Conservation (phyloP, 2,329 filamentous ascomycete species). For the Colletotrichum paranaense region DNA sequence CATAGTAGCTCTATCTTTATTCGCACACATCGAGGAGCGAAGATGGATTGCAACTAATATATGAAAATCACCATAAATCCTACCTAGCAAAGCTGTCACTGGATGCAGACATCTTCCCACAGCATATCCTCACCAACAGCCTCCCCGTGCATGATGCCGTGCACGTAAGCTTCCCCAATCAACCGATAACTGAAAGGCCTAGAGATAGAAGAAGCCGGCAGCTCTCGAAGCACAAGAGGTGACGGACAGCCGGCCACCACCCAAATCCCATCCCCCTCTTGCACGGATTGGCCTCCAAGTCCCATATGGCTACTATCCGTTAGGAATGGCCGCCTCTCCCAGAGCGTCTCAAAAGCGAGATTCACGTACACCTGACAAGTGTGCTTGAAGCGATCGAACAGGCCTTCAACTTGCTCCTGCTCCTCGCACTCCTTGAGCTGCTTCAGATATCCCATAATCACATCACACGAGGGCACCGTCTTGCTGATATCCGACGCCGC, state of each 20-base stretch:
- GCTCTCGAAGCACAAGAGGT: conserved; percentile 3
- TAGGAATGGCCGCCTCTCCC: conserved; percentile 21
- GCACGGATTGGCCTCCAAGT: conserved; percentile 12
- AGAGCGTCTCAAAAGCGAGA: conserved; percentile 23
- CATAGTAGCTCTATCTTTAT: too few relatives aligned
- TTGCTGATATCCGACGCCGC: conserved; percentile 14
- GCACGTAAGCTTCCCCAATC: conserved; percentile 17
- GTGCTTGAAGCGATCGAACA: conserved; percentile 16
- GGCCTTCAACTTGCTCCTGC: not conserved
- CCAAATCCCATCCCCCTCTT: conserved; percentile 17
- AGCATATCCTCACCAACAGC: not conserved
- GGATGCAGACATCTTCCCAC: conserved; percentile 18
- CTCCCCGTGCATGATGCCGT: conserved; percentile 33
- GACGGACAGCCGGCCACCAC: conserved; percentile 25
- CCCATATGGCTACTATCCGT: conserved; percentile 20
- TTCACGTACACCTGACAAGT: conserved; percentile 24
- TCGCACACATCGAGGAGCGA: too few relatives aligned
- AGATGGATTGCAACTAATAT: too few relatives aligned
- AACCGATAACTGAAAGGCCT: not conserved
- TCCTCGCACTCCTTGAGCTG: not conserved
- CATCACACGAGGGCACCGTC: not conserved
- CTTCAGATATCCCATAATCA: conserved; percentile 10
- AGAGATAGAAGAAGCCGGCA: not conserved
- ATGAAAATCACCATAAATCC: not conserved
- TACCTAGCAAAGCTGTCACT: not conserved